A percentile compares a stretch with the other conserved stretches of the same genome.
Conservation (phyloP, 306 rosid genomes). For the Sophora flavescens region DNA sequence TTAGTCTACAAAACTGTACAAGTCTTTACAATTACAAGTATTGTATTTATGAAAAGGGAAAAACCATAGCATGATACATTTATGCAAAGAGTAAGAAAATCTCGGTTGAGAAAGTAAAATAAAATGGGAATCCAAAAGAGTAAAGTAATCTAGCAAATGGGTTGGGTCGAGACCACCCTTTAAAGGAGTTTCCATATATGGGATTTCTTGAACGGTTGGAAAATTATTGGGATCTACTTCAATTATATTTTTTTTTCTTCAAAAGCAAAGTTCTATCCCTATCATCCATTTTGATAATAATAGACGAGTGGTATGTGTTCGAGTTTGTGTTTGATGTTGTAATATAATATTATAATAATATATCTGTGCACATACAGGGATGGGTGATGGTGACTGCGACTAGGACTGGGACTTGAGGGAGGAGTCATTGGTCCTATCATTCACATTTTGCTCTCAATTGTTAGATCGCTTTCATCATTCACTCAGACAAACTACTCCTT, state of each 20-base stretch:
- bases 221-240: constrained; percentile 43
- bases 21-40: too few species aligned
- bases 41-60: too few species aligned
- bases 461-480: constrained; percentile 69
- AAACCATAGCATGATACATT: not conserved
- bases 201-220: constrained; percentile 58
- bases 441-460: constrained; percentile 42
- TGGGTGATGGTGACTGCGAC: constrained; percentile 41
- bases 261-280: constrained; percentile 5
- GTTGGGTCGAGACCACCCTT: constrained; percentile 41
- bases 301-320: constrained; percentile 34
- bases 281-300: constrained; percentile 14
- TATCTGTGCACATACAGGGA: not conserved
- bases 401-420: constrained; percentile 55
- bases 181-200: constrained; percentile 52
- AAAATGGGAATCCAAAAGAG: constrained; percentile 45
- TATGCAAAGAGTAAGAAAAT: constrained; percentile 43
- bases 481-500: constrained; percentile 54
- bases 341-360: not conserved
- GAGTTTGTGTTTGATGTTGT: constrained; percentile 28
- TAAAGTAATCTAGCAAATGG: constrained; percentile 37
- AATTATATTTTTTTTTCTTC: not conserved
- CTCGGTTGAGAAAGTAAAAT: constrained; percentile 27
- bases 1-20: too few species aligned
- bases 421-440: constrained; percentile 46